phyloP scores from a whole-genome alignment of 345 rosid genomes.

The Pistacia integerrima region DNA sequence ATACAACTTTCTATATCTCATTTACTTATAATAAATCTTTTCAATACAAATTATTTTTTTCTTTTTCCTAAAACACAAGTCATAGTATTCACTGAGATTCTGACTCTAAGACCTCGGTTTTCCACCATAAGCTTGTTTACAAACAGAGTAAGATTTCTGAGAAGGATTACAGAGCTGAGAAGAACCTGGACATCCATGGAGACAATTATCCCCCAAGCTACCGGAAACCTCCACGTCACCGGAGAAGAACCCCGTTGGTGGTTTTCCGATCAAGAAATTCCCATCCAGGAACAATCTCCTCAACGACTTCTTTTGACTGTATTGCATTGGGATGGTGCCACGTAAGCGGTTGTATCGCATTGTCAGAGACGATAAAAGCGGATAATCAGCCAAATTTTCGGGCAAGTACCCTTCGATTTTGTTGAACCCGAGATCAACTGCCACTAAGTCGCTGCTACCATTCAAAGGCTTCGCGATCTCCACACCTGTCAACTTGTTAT shows the following conservation, averaged over 20 bases:
- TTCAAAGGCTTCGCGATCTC: slow-evolving; percentile 47
- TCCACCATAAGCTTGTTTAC: slow-evolving; percentile 82
- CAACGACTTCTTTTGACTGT: slow-evolving; percentile 51
- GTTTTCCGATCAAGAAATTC: slow-evolving; percentile 78
- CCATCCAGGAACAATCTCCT: slow-evolving; percentile 77
- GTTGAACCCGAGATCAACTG: slow-evolving; percentile 81
- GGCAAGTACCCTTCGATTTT: slow-evolving; percentile 55
- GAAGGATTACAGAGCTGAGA: slow-evolving; percentile 75
- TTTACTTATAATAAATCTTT: background rate
- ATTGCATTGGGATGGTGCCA: slow-evolving; percentile 69
- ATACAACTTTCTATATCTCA: background rate
- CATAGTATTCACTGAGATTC: background rate
- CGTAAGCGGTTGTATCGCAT: slow-evolving; percentile 69
- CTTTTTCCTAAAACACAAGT: background rate
- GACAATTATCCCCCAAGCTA: slow-evolving; percentile 90
- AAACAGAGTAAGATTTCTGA: slow-evolving; percentile 69
- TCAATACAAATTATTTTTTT: background rate
- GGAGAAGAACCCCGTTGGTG: slow-evolving; percentile 58
- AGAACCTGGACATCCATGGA: slow-evolving; percentile 70
- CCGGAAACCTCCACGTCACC: slow-evolving; percentile 48
- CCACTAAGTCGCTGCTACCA: slow-evolving; percentile 56
- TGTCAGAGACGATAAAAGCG: slow-evolving; percentile 66
- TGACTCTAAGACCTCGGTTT: slow-evolving; percentile 51
- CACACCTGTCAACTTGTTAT: slow-evolving; percentile 60
- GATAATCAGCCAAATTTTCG: slow-evolving; percentile 53